Base-by-base conservation (phyloP, 163 green algal genomes). In the Chloroidium sp. region DNA sequence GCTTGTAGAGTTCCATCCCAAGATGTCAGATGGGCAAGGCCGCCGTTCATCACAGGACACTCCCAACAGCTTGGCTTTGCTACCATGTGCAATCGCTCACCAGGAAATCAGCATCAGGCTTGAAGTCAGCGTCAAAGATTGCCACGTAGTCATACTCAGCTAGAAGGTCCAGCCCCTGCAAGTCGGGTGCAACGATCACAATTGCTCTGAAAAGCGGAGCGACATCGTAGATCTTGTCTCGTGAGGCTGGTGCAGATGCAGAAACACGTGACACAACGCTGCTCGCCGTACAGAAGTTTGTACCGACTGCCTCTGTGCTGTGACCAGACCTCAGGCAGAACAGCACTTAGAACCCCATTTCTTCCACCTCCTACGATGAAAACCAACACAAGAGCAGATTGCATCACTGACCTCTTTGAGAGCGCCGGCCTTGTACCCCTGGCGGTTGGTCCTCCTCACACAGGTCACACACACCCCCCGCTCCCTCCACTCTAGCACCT, bases 61-160 rank as follows among this genome's bases (percentile, higher is more conserved):
- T 36, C 36, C 36, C 36, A 36, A 36, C 36, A 36, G 36, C 36
- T 36, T 36, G 36, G 36, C 36, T 36, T 36, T 36, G 36, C 36
- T 36, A 36, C 36, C 64, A 72, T 6, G 64, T 6, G 69, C 75
- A 10, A 1, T 12, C 4, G 2, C 79, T 69, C 80, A 88, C 78
- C 85, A 97, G 86, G 81, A 97, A 98, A 78, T 94, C 89, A 12
- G 87, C 79, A 57, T 94, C 90, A 2, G 95, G 95, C 78, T 93
- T 92, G 86, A 98, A 98, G 84, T 98, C 94, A 60, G 94, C 94
- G 83, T 98, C 94, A 86, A 98, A 98, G 58, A 98, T 91, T 4
- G 92, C 93, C 2, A 96, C 89, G 82, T 91, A 97, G 78, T 95
- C 89, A 85, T 90, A 93, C 12, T 87, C 87, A n/a, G 74, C 59